Evolutionary conservation across 768 basidiomycete species (phyloP).

Genomic region (Rhodotorula babjevae): DNA sequence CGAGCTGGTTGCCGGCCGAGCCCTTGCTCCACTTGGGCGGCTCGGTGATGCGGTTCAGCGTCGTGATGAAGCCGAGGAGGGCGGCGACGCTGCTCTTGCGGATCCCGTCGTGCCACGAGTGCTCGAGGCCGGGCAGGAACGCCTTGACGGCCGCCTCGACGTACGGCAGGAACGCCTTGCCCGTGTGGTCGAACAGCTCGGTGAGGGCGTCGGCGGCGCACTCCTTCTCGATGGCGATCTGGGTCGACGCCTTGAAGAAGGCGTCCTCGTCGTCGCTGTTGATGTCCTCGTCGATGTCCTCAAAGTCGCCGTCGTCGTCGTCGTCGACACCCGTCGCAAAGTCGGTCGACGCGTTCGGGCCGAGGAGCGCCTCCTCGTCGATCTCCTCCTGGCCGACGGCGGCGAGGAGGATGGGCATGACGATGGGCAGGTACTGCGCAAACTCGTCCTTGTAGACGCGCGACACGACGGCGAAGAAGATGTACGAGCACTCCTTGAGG

Average conservation of each 20-base stretch:
- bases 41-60: slow-evolving; percentile 82
- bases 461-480: slow-evolving; percentile 99
- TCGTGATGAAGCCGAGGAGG: slow-evolving; percentile 78
- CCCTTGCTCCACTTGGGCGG: slow-evolving; percentile 80
- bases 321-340: slow-evolving; percentile 57
- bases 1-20: slow-evolving; percentile 40
- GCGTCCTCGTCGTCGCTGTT: slow-evolving; percentile 50
- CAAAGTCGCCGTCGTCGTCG: slow-evolving; percentile 56
- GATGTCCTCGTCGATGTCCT: slow-evolving; percentile 47
- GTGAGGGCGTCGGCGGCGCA: slow-evolving; percentile 96
- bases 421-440: slow-evolving; percentile 73
- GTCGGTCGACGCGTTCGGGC: slow-evolving; percentile 38
- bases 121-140: slow-evolving; percentile 70
- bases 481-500: slow-evolving; percentile 88
- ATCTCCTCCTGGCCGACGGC: slow-evolving; percentile 72
- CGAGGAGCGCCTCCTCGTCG: slow-evolving; percentile 54
- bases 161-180: slow-evolving; percentile 79
- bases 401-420: slow-evolving; percentile 73
- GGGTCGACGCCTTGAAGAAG: slow-evolving; percentile 64
- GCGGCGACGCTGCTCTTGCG: slow-evolving; percentile 86
- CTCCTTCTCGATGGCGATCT: slow-evolving; percentile 97
- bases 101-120: slow-evolving; percentile 92
- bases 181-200: slow-evolving; percentile 75
- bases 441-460: slow-evolving; percentile 93
- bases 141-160: slow-evolving; percentile 76